These are phyloP conservation scores for Phytophthora sp. DNA, from an alignment of 352 stramenopile species.

Conservation along the genomic window DNA sequence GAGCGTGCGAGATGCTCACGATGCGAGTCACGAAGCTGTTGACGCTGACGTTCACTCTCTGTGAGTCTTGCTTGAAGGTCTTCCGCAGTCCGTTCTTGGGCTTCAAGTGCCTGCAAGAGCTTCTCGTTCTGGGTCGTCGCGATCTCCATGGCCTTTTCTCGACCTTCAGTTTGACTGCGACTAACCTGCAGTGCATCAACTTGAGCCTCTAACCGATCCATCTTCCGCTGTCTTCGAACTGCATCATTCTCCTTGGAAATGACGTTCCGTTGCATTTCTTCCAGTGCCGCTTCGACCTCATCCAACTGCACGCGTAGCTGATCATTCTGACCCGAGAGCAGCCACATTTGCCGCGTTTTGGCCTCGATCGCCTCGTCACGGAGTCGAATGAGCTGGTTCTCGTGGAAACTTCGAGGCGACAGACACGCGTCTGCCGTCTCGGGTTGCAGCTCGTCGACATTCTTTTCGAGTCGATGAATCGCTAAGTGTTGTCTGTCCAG, in stretches of 20 bases:
- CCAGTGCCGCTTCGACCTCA: conserved; percentile 64
- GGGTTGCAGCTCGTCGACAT: conserved; percentile 45
- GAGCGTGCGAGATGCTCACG: conserved; percentile 27
- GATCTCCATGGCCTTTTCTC: conserved; percentile 78
- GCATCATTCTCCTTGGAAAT: conserved; percentile 70
- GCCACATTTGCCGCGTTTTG: conserved; percentile 75
- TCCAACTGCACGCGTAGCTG: conserved; percentile 70
- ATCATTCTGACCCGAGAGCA: conserved; percentile 73
- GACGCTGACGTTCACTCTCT: conserved; percentile 43
- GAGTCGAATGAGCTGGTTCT: conserved; percentile 77
- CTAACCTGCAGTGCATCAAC: conserved; percentile 61
- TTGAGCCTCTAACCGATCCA: conserved; percentile 63
- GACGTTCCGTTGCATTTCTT: conserved; percentile 63
- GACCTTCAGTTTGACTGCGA: conserved; percentile 57
- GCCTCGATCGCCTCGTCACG: conserved; percentile 75
- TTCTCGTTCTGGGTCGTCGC: conserved; percentile 77
- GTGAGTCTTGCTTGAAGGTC: conserved; percentile 34
- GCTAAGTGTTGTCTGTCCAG: conserved; percentile 45
- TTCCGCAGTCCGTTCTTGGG: conserved; percentile 49
- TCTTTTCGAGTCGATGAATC: conserved; percentile 57
- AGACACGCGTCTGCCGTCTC: conserved; percentile 64
- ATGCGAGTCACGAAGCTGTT: conserved; percentile 42
- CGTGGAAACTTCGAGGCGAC: conserved; percentile 72
- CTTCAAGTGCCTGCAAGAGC: conserved; percentile 65
- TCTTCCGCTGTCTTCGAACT: conserved; percentile 51